Conservation (phyloP, 306 rosid genomes). For the Rubus idaeus region DNA sequence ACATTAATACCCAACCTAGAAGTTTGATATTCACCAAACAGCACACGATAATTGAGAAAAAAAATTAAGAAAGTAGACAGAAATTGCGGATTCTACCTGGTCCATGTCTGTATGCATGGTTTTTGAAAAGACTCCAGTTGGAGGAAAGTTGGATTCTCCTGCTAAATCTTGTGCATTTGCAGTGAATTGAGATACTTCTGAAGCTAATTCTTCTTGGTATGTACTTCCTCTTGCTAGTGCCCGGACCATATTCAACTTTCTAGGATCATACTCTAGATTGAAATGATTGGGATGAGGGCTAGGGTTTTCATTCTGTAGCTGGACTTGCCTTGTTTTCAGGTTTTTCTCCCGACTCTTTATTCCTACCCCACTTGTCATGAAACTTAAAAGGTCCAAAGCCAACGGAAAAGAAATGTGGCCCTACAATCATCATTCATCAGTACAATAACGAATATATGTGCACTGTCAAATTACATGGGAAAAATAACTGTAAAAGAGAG, state of each 20-base stretch:
- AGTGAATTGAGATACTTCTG: slow-evolving; percentile 23
- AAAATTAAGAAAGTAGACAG: not conserved
- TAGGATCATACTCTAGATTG: slow-evolving; percentile 35
- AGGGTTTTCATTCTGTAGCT: slow-evolving; percentile 26
- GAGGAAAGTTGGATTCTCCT: slow-evolving; percentile 29
- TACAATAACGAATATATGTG: not conserved
- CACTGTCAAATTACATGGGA: not conserved
- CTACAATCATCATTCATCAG: slow-evolving; percentile 40
- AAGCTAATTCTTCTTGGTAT: slow-evolving; percentile 24
- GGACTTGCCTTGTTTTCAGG: slow-evolving; percentile 33
- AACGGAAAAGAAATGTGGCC: slow-evolving; percentile 81
- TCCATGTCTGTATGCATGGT: slow-evolving; percentile 32
- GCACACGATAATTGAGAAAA: not conserved
- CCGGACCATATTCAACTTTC: slow-evolving; percentile 26
- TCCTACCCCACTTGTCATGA: slow-evolving; percentile 64
- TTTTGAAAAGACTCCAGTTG: slow-evolving; percentile 38
- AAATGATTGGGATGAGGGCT: slow-evolving; percentile 30
- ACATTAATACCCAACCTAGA: not conserved
- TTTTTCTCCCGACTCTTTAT: slow-evolving; percentile 39
- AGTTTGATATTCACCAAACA: not conserved
- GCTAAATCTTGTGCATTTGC: slow-evolving; percentile 26
- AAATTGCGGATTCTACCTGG: slow-evolving; percentile 29
- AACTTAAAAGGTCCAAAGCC: slow-evolving; percentile 61
- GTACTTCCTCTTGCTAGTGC: slow-evolving; percentile 31
- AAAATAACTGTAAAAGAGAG: not conserved